Conservation (phyloP, 1,139 yeast genomes). For the Protomyces arabidopsidicola region DNA sequence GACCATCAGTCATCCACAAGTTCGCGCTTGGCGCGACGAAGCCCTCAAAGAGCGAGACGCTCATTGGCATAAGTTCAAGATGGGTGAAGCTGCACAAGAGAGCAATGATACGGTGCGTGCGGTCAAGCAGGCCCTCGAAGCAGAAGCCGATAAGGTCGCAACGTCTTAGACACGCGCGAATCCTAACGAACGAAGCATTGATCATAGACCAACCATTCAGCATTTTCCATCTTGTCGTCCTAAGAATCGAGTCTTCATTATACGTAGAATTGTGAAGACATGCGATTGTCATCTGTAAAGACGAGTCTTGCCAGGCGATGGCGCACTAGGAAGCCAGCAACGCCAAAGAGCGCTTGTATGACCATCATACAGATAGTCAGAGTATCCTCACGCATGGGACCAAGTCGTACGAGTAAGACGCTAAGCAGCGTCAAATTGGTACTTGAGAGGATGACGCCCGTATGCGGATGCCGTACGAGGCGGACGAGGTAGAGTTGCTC, state of each 20-base stretch:
- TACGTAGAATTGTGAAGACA: conserved; percentile 9
- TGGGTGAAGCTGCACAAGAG: background rate
- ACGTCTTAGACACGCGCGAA: background rate
- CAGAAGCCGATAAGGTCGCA: background rate
- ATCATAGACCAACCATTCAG: background rate
- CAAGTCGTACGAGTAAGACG: conserved; percentile 73
- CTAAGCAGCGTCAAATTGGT: conserved; percentile 87
- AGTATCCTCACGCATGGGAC: conserved; percentile 80
- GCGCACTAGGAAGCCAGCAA: conserved; percentile 63
- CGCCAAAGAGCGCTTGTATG: conserved; percentile 62
- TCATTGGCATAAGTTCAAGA: conserved; percentile 40
- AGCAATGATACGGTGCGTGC: background rate
- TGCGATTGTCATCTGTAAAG: conserved; percentile 78
- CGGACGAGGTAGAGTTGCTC: conserved; percentile 51
- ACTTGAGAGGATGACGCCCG: conserved; percentile 46
- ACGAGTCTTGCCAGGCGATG: conserved; percentile 82
- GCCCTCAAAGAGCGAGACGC: conserved; percentile 55
- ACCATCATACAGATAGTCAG: conserved; percentile 58
- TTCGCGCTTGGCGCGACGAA: conserved; percentile 65
- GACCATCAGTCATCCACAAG: conserved; percentile 67
- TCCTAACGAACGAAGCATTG: background rate
- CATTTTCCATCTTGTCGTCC: background rate
- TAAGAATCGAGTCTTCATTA: background rate
- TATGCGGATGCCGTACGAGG: conserved; percentile 42
- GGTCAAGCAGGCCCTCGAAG: background rate